phyloP scores from a whole-genome alignment of 495 filamentous ascomycete species.

The Jackrogersella multiformis region DNA sequence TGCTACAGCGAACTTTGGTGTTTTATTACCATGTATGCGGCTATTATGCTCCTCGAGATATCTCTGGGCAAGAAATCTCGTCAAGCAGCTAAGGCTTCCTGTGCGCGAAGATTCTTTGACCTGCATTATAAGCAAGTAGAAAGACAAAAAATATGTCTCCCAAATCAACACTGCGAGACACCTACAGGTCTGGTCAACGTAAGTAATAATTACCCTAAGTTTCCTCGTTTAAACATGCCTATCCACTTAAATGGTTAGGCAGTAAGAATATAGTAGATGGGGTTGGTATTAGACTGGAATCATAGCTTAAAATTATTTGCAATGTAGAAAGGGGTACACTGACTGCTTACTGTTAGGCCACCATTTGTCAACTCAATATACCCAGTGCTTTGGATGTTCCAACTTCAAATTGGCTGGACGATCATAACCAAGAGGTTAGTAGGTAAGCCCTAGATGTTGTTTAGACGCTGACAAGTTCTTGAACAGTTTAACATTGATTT shows the following conservation, averaged over 20 bases:
- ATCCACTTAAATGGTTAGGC: too few relatives aligned
- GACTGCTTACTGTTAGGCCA: neutral
- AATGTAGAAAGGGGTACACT: neutral
- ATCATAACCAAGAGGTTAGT: slow-evolving; percentile 14
- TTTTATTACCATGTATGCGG: slow-evolving; percentile 56
- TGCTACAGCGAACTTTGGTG: slow-evolving; percentile 59
- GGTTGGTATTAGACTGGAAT: neutral
- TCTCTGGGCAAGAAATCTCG: slow-evolving; percentile 51
- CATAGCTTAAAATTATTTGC: neutral
- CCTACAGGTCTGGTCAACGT: neutral
- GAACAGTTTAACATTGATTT: slow-evolving; percentile 7
- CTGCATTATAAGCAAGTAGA: slow-evolving; percentile 49
- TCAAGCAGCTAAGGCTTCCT: slow-evolving; percentile 51
- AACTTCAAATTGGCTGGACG: slow-evolving; percentile 14
- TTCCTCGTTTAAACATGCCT: too few relatives aligned
- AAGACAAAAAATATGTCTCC: slow-evolving; percentile 5
- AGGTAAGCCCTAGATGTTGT: neutral
- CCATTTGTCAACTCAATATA: neutral
- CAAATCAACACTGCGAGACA: neutral
- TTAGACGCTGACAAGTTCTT: neutral
- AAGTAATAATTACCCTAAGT: too few relatives aligned
- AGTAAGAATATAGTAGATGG: neutral
- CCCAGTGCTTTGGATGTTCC: neutral
- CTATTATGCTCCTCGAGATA: slow-evolving; percentile 53
- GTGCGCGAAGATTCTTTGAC: slow-evolving; percentile 51